phyloP scores from a whole-genome alignment of 345 rosid species.

The Ceriops zippeliana region DNA sequence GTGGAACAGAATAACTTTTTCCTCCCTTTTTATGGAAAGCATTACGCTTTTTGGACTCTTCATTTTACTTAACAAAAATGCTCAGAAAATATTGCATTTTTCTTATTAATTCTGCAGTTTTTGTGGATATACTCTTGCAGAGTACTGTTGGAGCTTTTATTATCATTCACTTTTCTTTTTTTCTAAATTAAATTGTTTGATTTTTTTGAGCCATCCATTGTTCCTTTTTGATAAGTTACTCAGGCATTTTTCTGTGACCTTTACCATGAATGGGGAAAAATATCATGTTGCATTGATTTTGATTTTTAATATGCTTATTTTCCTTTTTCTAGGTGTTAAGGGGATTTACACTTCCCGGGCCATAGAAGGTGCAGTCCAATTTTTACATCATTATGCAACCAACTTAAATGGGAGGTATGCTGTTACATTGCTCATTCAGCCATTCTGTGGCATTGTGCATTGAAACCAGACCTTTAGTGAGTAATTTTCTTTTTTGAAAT shows the following conservation, averaged over 20 bases:
- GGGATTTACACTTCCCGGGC: slow-evolving; percentile 73
- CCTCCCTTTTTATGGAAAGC: background rate
- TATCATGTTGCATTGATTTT: slow-evolving; percentile 4
- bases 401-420: slow-evolving; percentile 51
- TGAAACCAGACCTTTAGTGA: background rate
- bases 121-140: background rate
- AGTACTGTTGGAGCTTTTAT: background rate
- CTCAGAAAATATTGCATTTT: no score
- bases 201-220: background rate
- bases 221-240: background rate
- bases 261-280: background rate
- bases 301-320: slow-evolving; percentile 15
- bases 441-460: background rate
- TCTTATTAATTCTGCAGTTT: background rate
- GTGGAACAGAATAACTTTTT: background rate
- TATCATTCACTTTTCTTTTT: background rate
- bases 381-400: slow-evolving; percentile 59
- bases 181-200: background rate
- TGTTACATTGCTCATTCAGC: background rate
- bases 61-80: background rate
- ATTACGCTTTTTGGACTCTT: background rate
- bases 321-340: slow-evolving; percentile 50
- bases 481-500: background rate
- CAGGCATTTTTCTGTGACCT: background rate
- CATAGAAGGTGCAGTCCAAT: slow-evolving; percentile 54